These are phyloP conservation scores for Aureobasidium pullulans DNA, from an alignment of 2,329 filamentous ascomycete species.

Conservation along the genomic window DNA sequence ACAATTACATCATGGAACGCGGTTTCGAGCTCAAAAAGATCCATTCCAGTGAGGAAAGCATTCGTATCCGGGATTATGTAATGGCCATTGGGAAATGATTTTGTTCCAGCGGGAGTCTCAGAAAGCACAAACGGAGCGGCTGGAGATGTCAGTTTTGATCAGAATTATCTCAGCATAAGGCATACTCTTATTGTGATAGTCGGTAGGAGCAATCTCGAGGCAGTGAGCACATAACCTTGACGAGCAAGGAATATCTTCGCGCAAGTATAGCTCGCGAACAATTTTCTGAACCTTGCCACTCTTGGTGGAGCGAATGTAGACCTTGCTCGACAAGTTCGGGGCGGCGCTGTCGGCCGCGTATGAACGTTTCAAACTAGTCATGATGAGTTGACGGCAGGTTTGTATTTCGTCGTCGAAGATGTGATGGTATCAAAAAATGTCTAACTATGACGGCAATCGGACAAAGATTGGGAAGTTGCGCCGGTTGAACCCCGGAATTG, in stretches of 20 bases:
- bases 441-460: conserved; percentile 4
- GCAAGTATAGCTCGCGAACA: conserved; percentile 89
- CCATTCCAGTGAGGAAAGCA: conserved; percentile 90
- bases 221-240: conserved; percentile 79
- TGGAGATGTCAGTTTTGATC: background rate
- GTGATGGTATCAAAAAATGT: conserved; percentile 5
- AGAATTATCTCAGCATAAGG: conserved; percentile 9
- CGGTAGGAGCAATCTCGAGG: conserved; percentile 61
- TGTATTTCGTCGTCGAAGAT: background rate
- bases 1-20: conserved; percentile 97
- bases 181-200: conserved; percentile 70
- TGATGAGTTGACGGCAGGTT: conserved; percentile 22
- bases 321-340: conserved; percentile 84
- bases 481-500: background rate
- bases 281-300: conserved; percentile 98
- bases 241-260: conserved; percentile 95
- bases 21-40: conserved; percentile 85
- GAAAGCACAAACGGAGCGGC: conserved; percentile 81
- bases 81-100: conserved; percentile 74
- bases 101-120: conserved; percentile 77
- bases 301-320: conserved; percentile 89
- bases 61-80: conserved; percentile 97
- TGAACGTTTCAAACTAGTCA: conserved; percentile 58
- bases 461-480: conserved; percentile 9
- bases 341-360: conserved; percentile 47